A percentile compares a stretch with the other conserved stretches of the same genome.
phyloP scores from a whole-genome alignment of 441 rosid species.

The Theobroma grandiflorum region DNA sequence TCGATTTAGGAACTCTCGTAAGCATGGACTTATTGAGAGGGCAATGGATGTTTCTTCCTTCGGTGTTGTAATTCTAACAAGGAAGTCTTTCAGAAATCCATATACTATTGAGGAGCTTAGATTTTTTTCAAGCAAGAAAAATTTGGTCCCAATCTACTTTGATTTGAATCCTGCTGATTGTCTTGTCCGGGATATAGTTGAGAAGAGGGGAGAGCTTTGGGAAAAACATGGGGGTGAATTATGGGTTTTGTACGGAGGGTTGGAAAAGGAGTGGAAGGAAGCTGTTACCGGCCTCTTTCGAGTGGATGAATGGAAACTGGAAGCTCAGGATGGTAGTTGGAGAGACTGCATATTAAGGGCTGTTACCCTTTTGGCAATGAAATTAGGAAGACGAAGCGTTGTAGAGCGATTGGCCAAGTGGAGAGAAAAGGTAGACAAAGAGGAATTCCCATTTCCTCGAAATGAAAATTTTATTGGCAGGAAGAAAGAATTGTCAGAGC shows the following conservation, averaged over 20 bases:
- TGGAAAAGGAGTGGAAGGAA: slow-evolving; percentile 95
- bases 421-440: slow-evolving; percentile 84
- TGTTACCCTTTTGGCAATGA: slow-evolving; percentile 72
- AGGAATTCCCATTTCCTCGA: slow-evolving; percentile 87
- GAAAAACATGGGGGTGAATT: slow-evolving; percentile 90
- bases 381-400: slow-evolving; percentile 91
- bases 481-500: slow-evolving; percentile 86
- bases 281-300: slow-evolving; percentile 73
- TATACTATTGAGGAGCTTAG: slow-evolving; percentile 85
- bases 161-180: slow-evolving; percentile 83
- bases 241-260: slow-evolving; percentile 82
- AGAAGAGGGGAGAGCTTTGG: slow-evolving; percentile 95
- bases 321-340: slow-evolving; percentile 92
- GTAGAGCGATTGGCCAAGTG: slow-evolving; percentile 82
- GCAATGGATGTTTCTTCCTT: slow-evolving; percentile 91
- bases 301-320: slow-evolving; percentile 90
- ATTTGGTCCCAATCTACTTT: slow-evolving; percentile 82
- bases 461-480: slow-evolving; percentile 85
- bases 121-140: slow-evolving; percentile 82
- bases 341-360: slow-evolving; percentile 84
- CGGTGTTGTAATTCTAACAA: slow-evolving; percentile 80
- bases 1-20: slow-evolving; percentile 72
- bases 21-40: slow-evolving; percentile 68
- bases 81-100: slow-evolving; percentile 82
- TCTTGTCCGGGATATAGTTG: slow-evolving; percentile 91